These are phyloP conservation scores for Nepenthes mirabilis DNA, from an alignment of 148 eudicot species.

Conservation along the genomic window DNA sequence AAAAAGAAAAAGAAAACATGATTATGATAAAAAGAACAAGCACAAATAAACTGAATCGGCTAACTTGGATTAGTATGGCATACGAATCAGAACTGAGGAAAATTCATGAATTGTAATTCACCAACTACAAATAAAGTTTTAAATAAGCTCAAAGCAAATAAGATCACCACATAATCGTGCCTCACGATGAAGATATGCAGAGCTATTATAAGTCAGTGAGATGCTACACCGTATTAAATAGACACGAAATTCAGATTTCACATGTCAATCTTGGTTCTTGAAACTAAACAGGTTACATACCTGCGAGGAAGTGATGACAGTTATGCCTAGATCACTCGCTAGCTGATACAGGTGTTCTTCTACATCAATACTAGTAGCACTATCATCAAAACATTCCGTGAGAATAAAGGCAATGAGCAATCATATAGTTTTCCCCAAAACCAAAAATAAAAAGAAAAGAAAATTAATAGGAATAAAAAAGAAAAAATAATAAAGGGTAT, in stretches of 20 bases:
- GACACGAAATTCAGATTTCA: not conserved
- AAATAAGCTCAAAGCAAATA: no score
- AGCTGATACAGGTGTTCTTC: constrained; percentile 91
- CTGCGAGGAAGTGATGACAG: constrained; percentile 90
- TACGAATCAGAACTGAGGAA: no score
- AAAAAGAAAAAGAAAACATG: not conserved
- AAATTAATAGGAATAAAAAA: not conserved
- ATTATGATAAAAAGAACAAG: constrained; percentile 1
- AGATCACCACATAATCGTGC: no score
- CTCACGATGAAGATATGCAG: no score
- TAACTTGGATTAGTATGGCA: no score
- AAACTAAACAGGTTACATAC: constrained; percentile 16
- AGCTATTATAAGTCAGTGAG: no score
- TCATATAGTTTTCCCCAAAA: no score
- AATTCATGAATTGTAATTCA: no score
- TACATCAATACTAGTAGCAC: constrained; percentile 98
- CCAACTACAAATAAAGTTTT: no score
- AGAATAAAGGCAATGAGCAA: not conserved
- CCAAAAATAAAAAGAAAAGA: not conserved
- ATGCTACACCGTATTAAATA: not conserved
- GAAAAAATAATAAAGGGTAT: not conserved
- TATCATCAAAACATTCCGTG: constrained; percentile 12
- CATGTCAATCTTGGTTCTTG: not conserved
- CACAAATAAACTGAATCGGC: not conserved
- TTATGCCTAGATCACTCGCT: constrained; percentile 61